Evolutionary conservation across 2,329 filamentous ascomycete genomes (phyloP).

Genomic region (Cyphellophora europaea): DNA sequence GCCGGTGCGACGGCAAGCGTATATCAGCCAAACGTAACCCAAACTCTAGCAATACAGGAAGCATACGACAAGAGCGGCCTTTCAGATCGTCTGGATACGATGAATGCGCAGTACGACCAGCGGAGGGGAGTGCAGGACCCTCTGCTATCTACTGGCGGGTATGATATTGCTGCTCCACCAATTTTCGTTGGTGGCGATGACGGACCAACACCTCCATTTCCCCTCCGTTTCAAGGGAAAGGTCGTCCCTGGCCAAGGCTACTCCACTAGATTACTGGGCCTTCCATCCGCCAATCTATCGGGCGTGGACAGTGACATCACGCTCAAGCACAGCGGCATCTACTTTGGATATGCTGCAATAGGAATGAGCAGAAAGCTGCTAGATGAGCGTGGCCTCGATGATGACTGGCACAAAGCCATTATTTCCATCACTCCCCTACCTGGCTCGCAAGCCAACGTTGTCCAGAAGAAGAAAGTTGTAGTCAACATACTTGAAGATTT

Average conservation of each 20-base stretch:
- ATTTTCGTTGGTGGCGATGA: slow-evolving; percentile 39
- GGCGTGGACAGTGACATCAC: slow-evolving; percentile 45
- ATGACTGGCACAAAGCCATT: slow-evolving; percentile 50
- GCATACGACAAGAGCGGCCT: slow-evolving; percentile 20
- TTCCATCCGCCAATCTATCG: slow-evolving; percentile 46
- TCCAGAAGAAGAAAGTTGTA: slow-evolving; percentile 41
- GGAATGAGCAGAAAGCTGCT: slow-evolving; percentile 20
- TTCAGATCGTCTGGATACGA: slow-evolving; percentile 22
- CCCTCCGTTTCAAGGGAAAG: slow-evolving; percentile 42
- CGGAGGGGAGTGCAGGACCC: slow-evolving; percentile 20
- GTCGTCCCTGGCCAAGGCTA: slow-evolving; percentile 37
- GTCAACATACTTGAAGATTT: slow-evolving; percentile 48
- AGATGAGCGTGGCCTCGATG: slow-evolving; percentile 20
- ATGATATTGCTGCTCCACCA: no score
- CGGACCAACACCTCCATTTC: slow-evolving; percentile 46
- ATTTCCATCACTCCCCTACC: slow-evolving; percentile 47
- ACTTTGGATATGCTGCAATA: slow-evolving; percentile 54
- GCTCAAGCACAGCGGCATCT: slow-evolving; percentile 50
- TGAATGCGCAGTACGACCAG: slow-evolving; percentile 8
- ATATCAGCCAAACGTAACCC: slow-evolving; percentile 29
- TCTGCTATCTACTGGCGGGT: no score
- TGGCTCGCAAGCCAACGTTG: slow-evolving; percentile 36
- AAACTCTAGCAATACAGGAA: slow-evolving; percentile 18
- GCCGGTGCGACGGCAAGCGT: slow-evolving; percentile 30
- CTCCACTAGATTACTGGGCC: slow-evolving; percentile 31